Conservation (phyloP, 129 eudicot genomes). For the Chrysanthemum lavandulifolium region DNA sequence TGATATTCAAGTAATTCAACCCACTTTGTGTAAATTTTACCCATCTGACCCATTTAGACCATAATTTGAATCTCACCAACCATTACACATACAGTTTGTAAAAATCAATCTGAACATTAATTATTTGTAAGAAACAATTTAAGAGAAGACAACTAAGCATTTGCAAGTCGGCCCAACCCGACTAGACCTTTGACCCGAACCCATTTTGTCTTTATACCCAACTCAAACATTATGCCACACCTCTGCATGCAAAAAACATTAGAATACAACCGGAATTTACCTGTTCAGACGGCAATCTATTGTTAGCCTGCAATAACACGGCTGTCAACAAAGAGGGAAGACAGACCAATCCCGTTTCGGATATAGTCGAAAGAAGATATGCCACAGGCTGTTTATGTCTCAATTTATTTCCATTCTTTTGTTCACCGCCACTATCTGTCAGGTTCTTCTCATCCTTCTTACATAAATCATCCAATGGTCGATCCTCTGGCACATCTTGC, state of each 20-base stretch:
- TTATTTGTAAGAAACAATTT: no score
- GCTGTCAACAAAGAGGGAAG: slow-evolving; percentile 95
- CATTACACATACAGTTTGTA: no score
- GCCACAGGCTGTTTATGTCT: slow-evolving; percentile 51
- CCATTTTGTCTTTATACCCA: not conserved
- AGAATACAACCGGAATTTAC: slow-evolving; percentile 24
- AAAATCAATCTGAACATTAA: no score
- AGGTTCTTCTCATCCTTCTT: slow-evolving; percentile 46
- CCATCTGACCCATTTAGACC: no score
- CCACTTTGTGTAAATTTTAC: no score
- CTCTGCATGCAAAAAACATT: not conserved
- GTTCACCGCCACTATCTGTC: slow-evolving; percentile 34
- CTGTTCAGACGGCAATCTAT: slow-evolving; percentile 82
- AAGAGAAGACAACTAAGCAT: no score
- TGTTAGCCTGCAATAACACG: slow-evolving; percentile 90
- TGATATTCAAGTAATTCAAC: no score
- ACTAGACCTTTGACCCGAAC: not conserved
- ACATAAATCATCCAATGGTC: slow-evolving; percentile 40
- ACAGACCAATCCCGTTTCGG: slow-evolving; percentile 92
- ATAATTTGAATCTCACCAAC: no score
- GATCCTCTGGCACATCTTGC: slow-evolving; percentile 66
- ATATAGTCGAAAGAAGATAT: slow-evolving; percentile 74
- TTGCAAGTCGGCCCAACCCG: not conserved
- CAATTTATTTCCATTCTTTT: slow-evolving; percentile 34
- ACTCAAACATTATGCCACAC: not conserved